Evolutionary conservation across 441 rosid species (phyloP).

Genomic region (Eugenia klotzschiana): DNA sequence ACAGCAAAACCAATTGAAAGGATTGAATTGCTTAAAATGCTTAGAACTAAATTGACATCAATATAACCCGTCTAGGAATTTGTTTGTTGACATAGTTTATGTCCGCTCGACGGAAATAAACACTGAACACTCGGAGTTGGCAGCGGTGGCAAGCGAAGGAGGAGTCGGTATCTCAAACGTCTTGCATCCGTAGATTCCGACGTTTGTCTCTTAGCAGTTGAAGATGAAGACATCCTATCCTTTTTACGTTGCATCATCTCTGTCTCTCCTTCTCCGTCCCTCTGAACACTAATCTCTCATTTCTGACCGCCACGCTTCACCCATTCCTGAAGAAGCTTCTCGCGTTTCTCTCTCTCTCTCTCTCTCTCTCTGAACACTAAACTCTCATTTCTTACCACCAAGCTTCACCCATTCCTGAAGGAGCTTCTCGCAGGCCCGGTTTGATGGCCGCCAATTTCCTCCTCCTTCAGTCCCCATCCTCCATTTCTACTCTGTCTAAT

Average conservation of each 20-base stretch:
- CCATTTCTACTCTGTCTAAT: neutral
- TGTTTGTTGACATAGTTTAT: too few relatives aligned
- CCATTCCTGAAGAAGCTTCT: neutral
- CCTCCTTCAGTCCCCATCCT: constrained; percentile 13
- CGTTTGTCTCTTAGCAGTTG: neutral
- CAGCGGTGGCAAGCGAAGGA: neutral
- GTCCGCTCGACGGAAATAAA: too few relatives aligned
- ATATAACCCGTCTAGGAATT: too few relatives aligned
- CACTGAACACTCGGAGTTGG: neutral
- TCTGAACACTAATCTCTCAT: neutral
- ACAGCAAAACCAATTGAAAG: too few relatives aligned
- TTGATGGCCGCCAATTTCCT: constrained; percentile 23
- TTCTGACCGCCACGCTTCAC: neutral
- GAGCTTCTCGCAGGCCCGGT: neutral
- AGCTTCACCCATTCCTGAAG: neutral
- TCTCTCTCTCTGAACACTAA: neutral
- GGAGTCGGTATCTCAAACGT: neutral
- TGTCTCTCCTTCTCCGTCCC: neutral
- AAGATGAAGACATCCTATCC: neutral
- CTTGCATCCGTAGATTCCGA: neutral
- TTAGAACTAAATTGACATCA: too few relatives aligned
- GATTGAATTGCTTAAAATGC: too few relatives aligned
- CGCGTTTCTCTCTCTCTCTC: neutral
- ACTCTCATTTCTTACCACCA: neutral
- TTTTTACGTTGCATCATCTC: neutral